Evolutionary conservation across 192 early-diverging fungal genomes (phyloP).

Genomic region (Coemansia sp.): DNA sequence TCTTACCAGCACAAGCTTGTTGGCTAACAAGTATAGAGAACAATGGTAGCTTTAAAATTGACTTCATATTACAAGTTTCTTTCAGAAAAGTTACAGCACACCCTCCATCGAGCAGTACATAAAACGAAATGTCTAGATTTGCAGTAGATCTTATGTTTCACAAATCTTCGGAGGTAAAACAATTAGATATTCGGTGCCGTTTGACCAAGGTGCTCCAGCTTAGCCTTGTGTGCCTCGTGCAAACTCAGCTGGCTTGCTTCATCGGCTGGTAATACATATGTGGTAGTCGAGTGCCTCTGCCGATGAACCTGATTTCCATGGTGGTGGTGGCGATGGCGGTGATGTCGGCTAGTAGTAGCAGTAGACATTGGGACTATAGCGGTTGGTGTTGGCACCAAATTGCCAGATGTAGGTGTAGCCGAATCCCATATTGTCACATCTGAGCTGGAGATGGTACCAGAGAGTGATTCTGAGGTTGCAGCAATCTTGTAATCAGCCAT

Average conservation of each 20-base stretch:
- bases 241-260: conserved; percentile 3
- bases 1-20: no score
- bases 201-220: neutral
- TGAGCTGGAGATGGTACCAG: neutral
- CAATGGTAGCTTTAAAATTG: no score
- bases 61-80: no score
- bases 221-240: neutral
- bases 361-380: neutral
- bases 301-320: neutral
- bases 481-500: neutral
- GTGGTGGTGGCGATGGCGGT: neutral
- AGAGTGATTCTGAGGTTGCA: neutral
- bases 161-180: no score
- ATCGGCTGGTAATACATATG: neutral
- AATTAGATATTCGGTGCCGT: neutral
- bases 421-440: neutral
- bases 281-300: neutral
- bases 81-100: no score
- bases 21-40: no score
- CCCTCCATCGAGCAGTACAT: no score
- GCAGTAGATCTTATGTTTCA: no score
- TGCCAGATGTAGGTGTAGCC: neutral
- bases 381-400: neutral
- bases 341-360: neutral
- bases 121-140: no score